A percentile compares a stretch with the other conserved stretches of the same genome.
Conservation (phyloP, 2,329 filamentous ascomycete genomes). For the Venturia nashicola region DNA sequence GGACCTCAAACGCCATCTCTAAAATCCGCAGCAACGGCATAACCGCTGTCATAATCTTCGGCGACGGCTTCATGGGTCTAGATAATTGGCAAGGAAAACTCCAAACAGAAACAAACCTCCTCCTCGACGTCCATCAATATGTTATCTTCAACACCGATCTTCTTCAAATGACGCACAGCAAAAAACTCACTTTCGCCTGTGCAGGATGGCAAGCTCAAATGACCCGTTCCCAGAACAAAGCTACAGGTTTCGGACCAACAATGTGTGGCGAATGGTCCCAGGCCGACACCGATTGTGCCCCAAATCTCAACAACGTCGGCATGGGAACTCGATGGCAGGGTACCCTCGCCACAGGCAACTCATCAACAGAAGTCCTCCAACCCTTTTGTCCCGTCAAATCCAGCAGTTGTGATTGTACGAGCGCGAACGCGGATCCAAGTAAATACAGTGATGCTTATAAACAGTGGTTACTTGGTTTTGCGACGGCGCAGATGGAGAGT, state of each 20-base stretch:
- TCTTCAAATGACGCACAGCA: conserved; percentile 66
- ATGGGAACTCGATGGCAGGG: conserved; percentile 87
- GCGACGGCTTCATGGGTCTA: conserved; percentile 89
- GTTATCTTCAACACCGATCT: conserved; percentile 93
- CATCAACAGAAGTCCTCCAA: conserved; percentile 47
- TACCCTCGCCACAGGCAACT: conserved; percentile 59
- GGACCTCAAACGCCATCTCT: conserved; percentile 64
- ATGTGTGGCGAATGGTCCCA: conserved; percentile 96
- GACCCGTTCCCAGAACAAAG: conserved; percentile 54
- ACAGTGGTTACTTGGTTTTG: conserved; percentile 75
- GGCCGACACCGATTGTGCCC: conserved; percentile 88
- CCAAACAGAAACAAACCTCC: conserved; percentile 55
- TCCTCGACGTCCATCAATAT: conserved; percentile 97
- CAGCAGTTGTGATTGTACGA: conserved; percentile 58
- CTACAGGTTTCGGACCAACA: conserved; percentile 80
- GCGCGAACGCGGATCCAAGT: conserved; percentile 61
- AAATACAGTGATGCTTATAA: conserved; percentile 66
- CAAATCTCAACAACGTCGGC: conserved; percentile 78
- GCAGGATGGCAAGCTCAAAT: conserved; percentile 75
- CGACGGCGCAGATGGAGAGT: conserved; percentile 87
- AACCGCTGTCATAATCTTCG: conserved; percentile 64
- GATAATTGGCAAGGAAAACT: conserved; percentile 82
- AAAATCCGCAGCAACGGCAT: conserved; percentile 69
- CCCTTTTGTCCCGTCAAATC: conserved; percentile 60
- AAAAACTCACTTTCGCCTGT: conserved; percentile 82